phyloP scores from a whole-genome alignment of 2,329 filamentous ascomycete genomes.

The Trichophyton equinum region DNA sequence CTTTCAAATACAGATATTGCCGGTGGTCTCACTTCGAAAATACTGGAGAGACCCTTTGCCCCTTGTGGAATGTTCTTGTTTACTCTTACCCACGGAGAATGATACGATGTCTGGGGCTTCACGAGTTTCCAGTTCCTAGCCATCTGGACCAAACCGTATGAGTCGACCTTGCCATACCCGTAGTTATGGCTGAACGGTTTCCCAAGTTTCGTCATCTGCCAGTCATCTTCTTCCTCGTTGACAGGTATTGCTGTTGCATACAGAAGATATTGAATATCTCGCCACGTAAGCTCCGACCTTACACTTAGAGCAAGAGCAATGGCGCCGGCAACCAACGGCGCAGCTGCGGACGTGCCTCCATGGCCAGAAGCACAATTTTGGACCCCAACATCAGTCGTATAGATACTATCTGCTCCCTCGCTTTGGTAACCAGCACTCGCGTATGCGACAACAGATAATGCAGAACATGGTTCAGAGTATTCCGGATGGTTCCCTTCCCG shows the following conservation, averaged over 20 bases:
- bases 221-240: slow-evolving; percentile 59
- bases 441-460: no score
- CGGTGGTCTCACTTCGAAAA: slow-evolving; percentile 68
- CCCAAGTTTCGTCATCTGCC: slow-evolving; percentile 68
- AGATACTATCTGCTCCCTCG: no score
- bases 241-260: slow-evolving; percentile 73
- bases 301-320: slow-evolving; percentile 77
- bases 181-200: slow-evolving; percentile 87
- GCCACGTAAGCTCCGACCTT: slow-evolving; percentile 79
- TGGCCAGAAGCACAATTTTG: no score
- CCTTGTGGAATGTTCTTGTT: slow-evolving; percentile 77
- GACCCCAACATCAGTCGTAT: no score
- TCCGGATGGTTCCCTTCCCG: slow-evolving; percentile 74
- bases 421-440: no score
- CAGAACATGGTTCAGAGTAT: slow-evolving; percentile 48
- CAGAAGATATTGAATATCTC: slow-evolving; percentile 86
- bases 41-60: slow-evolving; percentile 60
- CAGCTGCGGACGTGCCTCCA: slow-evolving; percentile 57
- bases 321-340: slow-evolving; percentile 81
- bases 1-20: slow-evolving; percentile 74
- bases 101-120: slow-evolving; percentile 91
- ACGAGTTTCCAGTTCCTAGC: slow-evolving; percentile 77
- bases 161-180: slow-evolving; percentile 91
- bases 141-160: slow-evolving; percentile 67
- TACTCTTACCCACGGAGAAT: slow-evolving; percentile 86